Conservation (phyloP, 2,329 filamentous ascomycete species). For the Lecanosticta acicola region DNA sequence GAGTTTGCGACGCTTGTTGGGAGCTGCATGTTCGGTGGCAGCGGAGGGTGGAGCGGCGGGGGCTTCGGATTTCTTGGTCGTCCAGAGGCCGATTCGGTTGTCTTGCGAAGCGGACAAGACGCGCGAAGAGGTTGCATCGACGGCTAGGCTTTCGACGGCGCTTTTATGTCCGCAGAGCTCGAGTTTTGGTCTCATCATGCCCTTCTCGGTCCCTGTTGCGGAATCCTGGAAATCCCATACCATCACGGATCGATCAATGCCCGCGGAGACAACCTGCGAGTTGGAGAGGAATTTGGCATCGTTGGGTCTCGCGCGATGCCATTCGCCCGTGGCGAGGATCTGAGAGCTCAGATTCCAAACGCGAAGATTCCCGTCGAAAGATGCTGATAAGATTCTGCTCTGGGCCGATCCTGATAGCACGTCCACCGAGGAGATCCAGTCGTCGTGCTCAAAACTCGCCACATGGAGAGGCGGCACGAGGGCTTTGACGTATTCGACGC, state of each 20-base stretch:
- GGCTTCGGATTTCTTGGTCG: constrained; percentile 67
- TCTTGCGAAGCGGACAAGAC: constrained; percentile 84
- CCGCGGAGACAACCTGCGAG: constrained; percentile 72
- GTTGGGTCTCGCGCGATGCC: constrained; percentile 71
- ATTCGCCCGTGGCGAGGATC: constrained; percentile 68
- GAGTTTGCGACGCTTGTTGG: constrained; percentile 73
- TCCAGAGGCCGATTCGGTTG: constrained; percentile 82
- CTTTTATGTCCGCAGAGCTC: constrained; percentile 80
- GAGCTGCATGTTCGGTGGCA: constrained; percentile 51
- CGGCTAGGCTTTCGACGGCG: constrained; percentile 66
- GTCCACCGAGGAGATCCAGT: constrained; percentile 89
- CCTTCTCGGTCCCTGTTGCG: constrained; percentile 34
- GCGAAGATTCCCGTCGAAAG: constrained; percentile 82
- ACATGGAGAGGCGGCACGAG: constrained; percentile 84
- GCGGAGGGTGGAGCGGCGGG: constrained; percentile 62
- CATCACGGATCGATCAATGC: constrained; percentile 77
- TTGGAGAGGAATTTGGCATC: constrained; percentile 76
- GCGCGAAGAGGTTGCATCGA: constrained; percentile 66
- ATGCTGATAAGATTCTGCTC: constrained; percentile 79
- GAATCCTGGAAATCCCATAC: constrained; percentile 78
- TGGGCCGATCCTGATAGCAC: constrained; percentile 63
- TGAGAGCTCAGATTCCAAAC: constrained; percentile 90
- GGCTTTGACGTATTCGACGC: constrained; percentile 88
- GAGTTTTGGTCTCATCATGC: constrained; percentile 62
- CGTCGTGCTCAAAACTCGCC: constrained; percentile 91